Evolutionary conservation across 306 rosid species (phyloP).

Genomic region (Cicer cuneatum): DNA sequence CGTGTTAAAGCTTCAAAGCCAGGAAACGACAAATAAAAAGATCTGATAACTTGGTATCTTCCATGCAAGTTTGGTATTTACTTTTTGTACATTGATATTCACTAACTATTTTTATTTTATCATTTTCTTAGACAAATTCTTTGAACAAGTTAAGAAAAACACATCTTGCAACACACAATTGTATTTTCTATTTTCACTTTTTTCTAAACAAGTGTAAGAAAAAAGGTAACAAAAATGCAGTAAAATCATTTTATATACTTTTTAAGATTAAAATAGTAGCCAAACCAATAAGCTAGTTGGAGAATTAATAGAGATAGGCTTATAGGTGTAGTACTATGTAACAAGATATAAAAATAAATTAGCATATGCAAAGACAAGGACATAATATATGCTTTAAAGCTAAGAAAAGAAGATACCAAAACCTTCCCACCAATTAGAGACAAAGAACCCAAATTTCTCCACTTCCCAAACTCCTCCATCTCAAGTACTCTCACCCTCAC

Average conservation of each 20-base stretch:
- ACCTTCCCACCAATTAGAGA: conserved; percentile 65
- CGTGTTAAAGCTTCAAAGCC: conserved; percentile 23
- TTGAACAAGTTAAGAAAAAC: conserved; percentile 22
- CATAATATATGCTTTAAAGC: conserved; percentile 52
- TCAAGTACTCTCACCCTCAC: background rate
- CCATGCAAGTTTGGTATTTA: conserved; percentile 67
- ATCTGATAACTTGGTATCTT: conserved; percentile 6
- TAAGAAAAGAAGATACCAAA: conserved; percentile 94
- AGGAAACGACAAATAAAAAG: conserved; percentile 21
- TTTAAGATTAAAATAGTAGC: background rate
- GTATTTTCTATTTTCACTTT: background rate
- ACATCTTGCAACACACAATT: conserved; percentile 8
- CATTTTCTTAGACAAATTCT: background rate
- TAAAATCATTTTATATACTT: background rate
- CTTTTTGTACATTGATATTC: conserved; percentile 37
- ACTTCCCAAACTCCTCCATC: conserved; percentile 44
- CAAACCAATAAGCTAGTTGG: conserved; percentile 41
- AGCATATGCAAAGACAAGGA: background rate
- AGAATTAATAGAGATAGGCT: conserved; percentile 2
- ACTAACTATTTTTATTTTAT: background rate
- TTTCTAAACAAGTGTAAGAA: conserved; percentile 28
- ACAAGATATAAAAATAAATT: background rate
- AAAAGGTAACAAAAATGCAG: background rate
- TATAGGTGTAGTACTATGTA: background rate
- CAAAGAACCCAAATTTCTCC: conserved; percentile 47